Conservation (phyloP, 2,329 filamentous ascomycete genomes). For the Diplodia scrobiculata region DNA sequence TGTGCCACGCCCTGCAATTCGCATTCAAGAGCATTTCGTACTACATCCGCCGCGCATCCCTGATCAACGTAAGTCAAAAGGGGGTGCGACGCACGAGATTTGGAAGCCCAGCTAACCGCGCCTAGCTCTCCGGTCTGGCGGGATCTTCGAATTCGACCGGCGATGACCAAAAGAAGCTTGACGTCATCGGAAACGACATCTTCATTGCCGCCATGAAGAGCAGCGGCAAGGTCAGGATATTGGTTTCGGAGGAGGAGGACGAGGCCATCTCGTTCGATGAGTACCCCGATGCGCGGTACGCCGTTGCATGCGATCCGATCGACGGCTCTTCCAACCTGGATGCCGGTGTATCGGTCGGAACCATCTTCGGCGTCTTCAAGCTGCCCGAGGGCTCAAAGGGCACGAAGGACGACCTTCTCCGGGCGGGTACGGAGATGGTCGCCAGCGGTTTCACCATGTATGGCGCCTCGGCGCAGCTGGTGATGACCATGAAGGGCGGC, state of each 20-base stretch:
- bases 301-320: constrained; percentile 95
- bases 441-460: constrained; percentile 99
- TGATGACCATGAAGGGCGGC: constrained; percentile 93
- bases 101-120: background rate
- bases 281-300: constrained; percentile 76
- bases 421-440: constrained; percentile 85
- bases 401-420: constrained; percentile 81
- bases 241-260: constrained; percentile 98
- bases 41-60: constrained; percentile 93
- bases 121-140: constrained; percentile 79
- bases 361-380: constrained; percentile 94
- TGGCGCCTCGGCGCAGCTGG: constrained; percentile 91
- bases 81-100: background rate
- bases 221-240: constrained; percentile 82
- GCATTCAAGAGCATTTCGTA: constrained; percentile 99
- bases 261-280: constrained; percentile 83
- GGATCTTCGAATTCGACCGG: constrained; percentile 94
- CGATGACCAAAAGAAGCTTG: constrained; percentile 99
- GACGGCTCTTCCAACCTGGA: constrained; percentile 97
- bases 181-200: constrained; percentile 97
- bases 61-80: constrained; percentile 68
- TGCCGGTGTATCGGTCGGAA: constrained; percentile 95
- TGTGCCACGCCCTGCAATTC: constrained; percentile 97
- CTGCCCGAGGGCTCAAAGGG: constrained; percentile 74
- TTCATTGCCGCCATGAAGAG: constrained; percentile 95